Evolutionary conservation across 2,329 filamentous ascomycete species (phyloP).

Genomic region (Penicillium janthinellum): DNA sequence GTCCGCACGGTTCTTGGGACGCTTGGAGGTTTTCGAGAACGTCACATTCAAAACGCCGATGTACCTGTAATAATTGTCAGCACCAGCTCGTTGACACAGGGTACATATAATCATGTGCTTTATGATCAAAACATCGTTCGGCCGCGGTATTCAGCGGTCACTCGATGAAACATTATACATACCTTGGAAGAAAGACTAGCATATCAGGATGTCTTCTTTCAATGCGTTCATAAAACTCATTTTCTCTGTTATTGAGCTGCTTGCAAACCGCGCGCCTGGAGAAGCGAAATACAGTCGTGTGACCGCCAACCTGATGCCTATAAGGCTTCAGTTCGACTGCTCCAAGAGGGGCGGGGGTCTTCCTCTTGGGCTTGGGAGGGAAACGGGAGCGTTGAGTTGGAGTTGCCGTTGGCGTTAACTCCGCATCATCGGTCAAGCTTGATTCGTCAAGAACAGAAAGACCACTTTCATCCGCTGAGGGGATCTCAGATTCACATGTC

Average conservation of each 20-base stretch:
- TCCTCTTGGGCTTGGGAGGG: conserved; percentile 33
- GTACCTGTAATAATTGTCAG: conserved; percentile 61
- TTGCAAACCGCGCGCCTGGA: conserved; percentile 95
- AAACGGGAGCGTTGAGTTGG: conserved; percentile 37
- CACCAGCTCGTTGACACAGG: neutral
- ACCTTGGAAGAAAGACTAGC: conserved; percentile 83
- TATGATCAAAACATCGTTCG: neutral
- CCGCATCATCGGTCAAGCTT: conserved; percentile 57
- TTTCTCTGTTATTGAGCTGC: conserved; percentile 95
- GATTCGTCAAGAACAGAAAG: conserved; percentile 53
- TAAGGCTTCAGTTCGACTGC: conserved; percentile 97
- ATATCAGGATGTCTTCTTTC: conserved; percentile 89
- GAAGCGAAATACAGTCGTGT: conserved; percentile 95
- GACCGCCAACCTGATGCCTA: conserved; percentile 94
- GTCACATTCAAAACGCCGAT: conserved; percentile 97
- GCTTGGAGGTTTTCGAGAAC: conserved; percentile 79
- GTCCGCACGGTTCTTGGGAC: conserved; percentile 45
- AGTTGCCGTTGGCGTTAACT: conserved; percentile 51
- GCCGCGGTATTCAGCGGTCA: neutral
- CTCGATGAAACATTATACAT: conserved; percentile 46
- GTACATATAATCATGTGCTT: no score
- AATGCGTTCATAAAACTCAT: conserved; percentile 97
- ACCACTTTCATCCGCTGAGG: conserved; percentile 46
- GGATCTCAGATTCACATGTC: conserved; percentile 49
- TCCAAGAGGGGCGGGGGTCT: conserved; percentile 63